Evolutionary conservation across 768 basidiomycete species (phyloP), one percentile per base, ranked within the genome.

Genomic region (Boletus subcaerulescens): DNA sequence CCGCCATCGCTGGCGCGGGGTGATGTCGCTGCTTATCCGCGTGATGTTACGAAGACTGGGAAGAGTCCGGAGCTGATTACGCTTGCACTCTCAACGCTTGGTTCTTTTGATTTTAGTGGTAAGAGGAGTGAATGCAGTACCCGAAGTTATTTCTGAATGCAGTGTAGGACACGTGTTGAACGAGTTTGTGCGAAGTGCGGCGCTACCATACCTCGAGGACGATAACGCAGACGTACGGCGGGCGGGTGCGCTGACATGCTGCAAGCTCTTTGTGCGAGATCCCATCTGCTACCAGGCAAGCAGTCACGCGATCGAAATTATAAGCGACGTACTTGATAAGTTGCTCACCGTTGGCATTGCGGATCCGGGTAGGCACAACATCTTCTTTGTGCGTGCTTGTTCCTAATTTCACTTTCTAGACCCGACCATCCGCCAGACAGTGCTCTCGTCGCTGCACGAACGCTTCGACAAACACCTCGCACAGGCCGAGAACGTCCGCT

Each of bases 321-420:
- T 99, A 65, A 93, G 92, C 69, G 96, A 98, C 59, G 95, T 98
- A n/a, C 79, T 98, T 40, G 94, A 97, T 70, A 98, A 98, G 71
- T 79, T 99, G 13, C 73, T 98, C 52, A 95, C 92, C 2, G 92
- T 98, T 32, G 96, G 90, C 11, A 93, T 97, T 50, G 93, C 96
- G 31, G 97, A 99, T 76, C 93, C 95, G 48, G 93, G 95, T 94
- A 65, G 41, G 69, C 57, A 44, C 39, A 7, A 3, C 13, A 20
- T n/a, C 24, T 20, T 22, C 48, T 31, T 32, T 15, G 26, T 11
- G 32, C 14, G 24, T n/a, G 22, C 8, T 61, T 60, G 59, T 52
- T 42, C 26, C 47, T 53, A 45, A 50, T 13, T n/a, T 33, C 18
- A 17, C 43, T 49, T 32, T 44, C 15, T 41, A 60, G 94, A 93